phyloP scores from a whole-genome alignment of 257 asterid genomes.

The Primulina huaijiensis region DNA sequence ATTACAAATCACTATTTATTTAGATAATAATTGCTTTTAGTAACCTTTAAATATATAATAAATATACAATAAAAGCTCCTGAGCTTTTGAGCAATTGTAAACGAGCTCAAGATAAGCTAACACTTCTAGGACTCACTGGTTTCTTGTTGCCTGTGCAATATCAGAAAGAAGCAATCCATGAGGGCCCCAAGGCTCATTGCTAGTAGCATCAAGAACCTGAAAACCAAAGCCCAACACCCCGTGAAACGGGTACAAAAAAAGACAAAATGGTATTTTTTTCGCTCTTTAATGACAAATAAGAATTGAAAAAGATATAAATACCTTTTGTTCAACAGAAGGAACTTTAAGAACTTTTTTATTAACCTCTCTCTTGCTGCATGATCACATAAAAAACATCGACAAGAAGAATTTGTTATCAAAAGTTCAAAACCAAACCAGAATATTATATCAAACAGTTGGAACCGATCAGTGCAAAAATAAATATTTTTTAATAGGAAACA shows the following conservation, averaged over 20 bases:
- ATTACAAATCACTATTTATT: no score
- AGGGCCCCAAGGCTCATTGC: slow-evolving; percentile 99
- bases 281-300: neutral
- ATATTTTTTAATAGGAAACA: neutral
- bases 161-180: slow-evolving; percentile 94
- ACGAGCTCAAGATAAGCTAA: neutral
- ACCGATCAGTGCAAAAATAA: neutral
- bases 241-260: slow-evolving; percentile 15
- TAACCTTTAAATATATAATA: no score
- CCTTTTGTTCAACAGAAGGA: slow-evolving; percentile 93
- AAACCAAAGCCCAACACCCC: slow-evolving; percentile 18
- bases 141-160: slow-evolving; percentile 84
- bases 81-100: neutral
- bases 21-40: neutral
- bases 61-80: neutral
- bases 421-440: slow-evolving; percentile 14
- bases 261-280: slow-evolving; percentile 6
- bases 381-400: slow-evolving; percentile 23
- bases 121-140: slow-evolving; percentile 49
- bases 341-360: slow-evolving; percentile 95
- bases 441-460: neutral
- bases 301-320: slow-evolving; percentile 27
- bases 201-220: slow-evolving; percentile 96
- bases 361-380: slow-evolving; percentile 94
- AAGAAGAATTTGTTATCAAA: slow-evolving; percentile 12